Evolutionary conservation across 31 red algal genomes (phyloP).

Genomic region (Asparagopsis taxiformis): DNA sequence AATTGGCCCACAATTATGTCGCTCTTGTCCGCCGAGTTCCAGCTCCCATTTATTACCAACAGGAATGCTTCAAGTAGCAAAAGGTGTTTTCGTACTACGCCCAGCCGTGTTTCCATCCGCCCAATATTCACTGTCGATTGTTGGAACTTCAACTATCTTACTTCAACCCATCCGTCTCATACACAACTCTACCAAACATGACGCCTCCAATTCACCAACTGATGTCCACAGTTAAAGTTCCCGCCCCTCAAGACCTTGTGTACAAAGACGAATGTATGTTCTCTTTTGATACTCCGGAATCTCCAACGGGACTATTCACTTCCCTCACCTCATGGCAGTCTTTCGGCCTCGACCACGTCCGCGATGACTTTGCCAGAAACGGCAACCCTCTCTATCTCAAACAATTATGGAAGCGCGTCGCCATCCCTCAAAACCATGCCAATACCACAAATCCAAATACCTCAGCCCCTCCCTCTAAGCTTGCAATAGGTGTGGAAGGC

Average conservation of each 20-base stretch:
- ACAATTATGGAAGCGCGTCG: slow-evolving; percentile 52
- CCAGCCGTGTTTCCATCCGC: too few relatives aligned
- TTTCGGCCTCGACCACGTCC: slow-evolving; percentile 42
- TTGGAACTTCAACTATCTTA: background rate
- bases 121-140: too few relatives aligned
- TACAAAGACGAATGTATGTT: slow-evolving; percentile 78
- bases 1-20: too few relatives aligned
- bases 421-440: background rate
- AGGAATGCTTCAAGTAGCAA: too few relatives aligned
- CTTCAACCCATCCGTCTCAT: background rate
- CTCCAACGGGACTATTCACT: slow-evolving; percentile 60
- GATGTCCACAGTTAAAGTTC: slow-evolving; percentile 32
- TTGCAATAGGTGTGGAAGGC: slow-evolving; percentile 77
- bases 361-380: slow-evolving; percentile 29
- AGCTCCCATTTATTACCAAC: too few relatives aligned
- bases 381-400: slow-evolving; percentile 67
- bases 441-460: background rate
- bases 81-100: too few relatives aligned
- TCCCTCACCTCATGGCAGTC: slow-evolving; percentile 78
- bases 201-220: background rate
- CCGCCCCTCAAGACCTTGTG: slow-evolving; percentile 38
- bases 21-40: too few relatives aligned
- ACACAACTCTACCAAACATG: slow-evolving; percentile 8
- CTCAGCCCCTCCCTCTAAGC: slow-evolving; percentile 47
- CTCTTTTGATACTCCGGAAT: slow-evolving; percentile 80